Evolutionary conservation across 108 stramenopile species (phyloP), one percentile per base, ranked within the genome.

Genomic region (Pseudonitzschia multiseries): DNA sequence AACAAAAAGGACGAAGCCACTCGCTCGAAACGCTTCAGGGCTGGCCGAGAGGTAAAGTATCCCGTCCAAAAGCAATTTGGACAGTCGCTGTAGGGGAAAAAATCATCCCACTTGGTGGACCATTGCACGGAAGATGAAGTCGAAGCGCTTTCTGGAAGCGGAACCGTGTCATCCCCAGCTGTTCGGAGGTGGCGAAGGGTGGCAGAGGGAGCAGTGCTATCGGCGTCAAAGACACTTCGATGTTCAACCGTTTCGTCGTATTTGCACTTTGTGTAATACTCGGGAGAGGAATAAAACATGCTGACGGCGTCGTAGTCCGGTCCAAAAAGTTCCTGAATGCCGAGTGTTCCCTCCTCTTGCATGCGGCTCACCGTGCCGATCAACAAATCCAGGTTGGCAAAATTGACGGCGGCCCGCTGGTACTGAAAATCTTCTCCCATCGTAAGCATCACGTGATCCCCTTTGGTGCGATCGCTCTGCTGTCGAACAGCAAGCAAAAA

Each of bases 21-120:
- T 31, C 97, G 81, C 60, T 97, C 95, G 48, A 93, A 78, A 42
- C 88, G 76, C 69, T 98, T 99, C 21, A 97, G 78, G 9, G 85
- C 79, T 17, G 96, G 79, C 12, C 98, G 86, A 29, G 86, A 88
- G 8, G 97, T 88, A 81, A 96, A 97, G 78, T 96, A 97, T 0
- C 98, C 97, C 17, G 96, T 96, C 98, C 98, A 98, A 79, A 93
- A 97, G 67, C 90, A 84, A 69, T 97, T 83, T 41, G 86, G 77
- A 69, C 89, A 87, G 73, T 97, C 96, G 54, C 91, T 79, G 74
- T 96, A 96, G n/a, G 98, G 98, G 65, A 98, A 94, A 73, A 97
- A 95, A 65, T 98, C 98, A 57, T 96, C 96, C 40, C 71, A 71
- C 67, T 95, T 94, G n/a, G 82, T 68, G 46, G 52, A 65, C 79